Base-by-base conservation (phyloP, 108 stramenopile species). In the Phaeodactylum tricornutum region DNA sequence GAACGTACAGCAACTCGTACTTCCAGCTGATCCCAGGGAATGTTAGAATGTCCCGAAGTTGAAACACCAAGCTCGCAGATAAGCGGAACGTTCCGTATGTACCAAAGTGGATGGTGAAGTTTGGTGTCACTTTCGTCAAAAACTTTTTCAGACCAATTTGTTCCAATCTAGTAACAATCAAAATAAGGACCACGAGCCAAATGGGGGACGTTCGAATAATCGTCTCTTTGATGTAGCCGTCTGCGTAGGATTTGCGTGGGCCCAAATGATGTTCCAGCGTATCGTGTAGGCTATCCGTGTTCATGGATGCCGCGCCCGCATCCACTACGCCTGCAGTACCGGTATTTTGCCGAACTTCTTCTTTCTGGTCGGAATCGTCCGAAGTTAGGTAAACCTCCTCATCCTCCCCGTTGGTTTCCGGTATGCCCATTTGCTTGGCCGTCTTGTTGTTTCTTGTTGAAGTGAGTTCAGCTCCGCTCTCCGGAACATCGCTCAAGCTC, bases 21-120 rank as follows among this genome's bases (percentile, higher is more conserved):
- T 73, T 75, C 74, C 74, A 81, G 47, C 69, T 69, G 36, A 81
- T 31, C 35, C 55, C 50, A 1, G 71, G 74, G 47, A 69, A 69
- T 0, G 72, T 80, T 20, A 80, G 45, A 30, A 80, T 80, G 43
- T 75, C 47, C 17, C 60, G 33, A 21, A 80, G 56, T 37, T 75
- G 70, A 41, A 75, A 66, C 27, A 81, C 79, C 15, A 76, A 36
- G 29, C 64, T 61, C 14, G 68, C 69, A 2, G 74, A 75, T 1
- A 72, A 61, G 1, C 69, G 51, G 38, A 75, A 72, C 29, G 45
- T 67, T 24, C 72, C 74, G 40, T 67, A 75, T 8, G 74, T 75
- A 12, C 71, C 71, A 35, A 81, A 64, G 29, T 59, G 24, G 29
- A 81, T 69, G 33, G 48, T 34, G 55, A 74, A 79, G 55, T 64